Evolutionary conservation across 225 moss, liverwort and hornwort species (phyloP), one percentile per base, ranked within the genome.

Genomic region (Physcomitrium patens): DNA sequence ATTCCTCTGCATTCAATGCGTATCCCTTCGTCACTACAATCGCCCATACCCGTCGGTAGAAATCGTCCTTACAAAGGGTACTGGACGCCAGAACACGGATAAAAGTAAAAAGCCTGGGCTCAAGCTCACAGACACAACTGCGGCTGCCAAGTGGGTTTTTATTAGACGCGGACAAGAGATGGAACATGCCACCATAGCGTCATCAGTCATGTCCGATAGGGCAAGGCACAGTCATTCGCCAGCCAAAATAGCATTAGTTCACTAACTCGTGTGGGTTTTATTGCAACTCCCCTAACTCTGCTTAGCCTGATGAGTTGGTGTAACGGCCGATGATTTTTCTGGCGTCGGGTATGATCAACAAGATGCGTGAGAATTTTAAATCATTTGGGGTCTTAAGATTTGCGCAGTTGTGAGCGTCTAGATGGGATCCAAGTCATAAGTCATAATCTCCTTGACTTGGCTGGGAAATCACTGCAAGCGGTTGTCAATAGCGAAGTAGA

Each of bases 201-300:
- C 53, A 50, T 44, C 73, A 79, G 44, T 52, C 52, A 79, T 79
- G 73, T 79, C 73, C 18, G 67, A 73, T 73, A 79, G 60, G 24
- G 53, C 79, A 79, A 79, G 79, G 79, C 73, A 51, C 51, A 14
- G 8, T 42, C 5, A 18, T 11, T 67, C 31, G 28, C n/a, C 41
- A 13, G 8, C 17, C 4, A 37, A 37, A 37, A 18, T n/a, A 27
- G 18, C 31, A 27, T 1, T n/a, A n/a, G n/a, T n/a, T n/a, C n/a
- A n/a, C n/a, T n/a, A n/a, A n/a, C n/a, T n/a, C n/a, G n/a, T n/a
- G n/a, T 37, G 31, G 14, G 5, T 20, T 72, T 19, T 22, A 1
- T 62, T 4, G 1, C n/a, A 52, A 12, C 10, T 4, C 12, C n/a
- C 37, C 19, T 12, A 3, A 8, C 31, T 31, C 31, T 54, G 54